A percentile compares a stretch with the other conserved stretches of the same genome.
Evolutionary conservation across 768 basidiomycete species (phyloP).

Genomic region (Boletellus ananiceps): DNA sequence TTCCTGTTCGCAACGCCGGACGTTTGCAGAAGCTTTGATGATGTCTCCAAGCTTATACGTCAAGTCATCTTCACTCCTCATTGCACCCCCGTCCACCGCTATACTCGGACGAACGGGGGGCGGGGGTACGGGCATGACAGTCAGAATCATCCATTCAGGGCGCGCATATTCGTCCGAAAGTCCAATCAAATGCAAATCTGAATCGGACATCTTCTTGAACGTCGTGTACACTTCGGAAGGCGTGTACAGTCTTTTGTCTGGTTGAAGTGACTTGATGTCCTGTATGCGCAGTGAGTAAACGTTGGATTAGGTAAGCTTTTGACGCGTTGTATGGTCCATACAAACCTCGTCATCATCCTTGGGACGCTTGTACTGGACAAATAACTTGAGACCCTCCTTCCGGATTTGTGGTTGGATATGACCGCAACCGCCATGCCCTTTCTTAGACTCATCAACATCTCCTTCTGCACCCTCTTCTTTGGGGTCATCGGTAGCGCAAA

Average conservation of each 20-base stretch:
- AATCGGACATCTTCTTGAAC: constrained; percentile 92
- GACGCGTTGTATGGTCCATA: constrained; percentile 17
- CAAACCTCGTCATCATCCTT: constrained; percentile 93
- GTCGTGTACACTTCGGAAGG: constrained; percentile 89
- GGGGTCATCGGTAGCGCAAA: constrained; percentile 84
- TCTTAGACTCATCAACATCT: constrained; percentile 65
- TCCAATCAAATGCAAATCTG: constrained; percentile 84
- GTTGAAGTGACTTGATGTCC: constrained; percentile 78
- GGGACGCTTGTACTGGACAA: constrained; percentile 90
- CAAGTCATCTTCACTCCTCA: constrained; percentile 97
- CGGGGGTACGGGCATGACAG: constrained; percentile 95
- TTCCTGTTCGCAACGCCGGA: constrained; percentile 90
- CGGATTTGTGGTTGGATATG: constrained; percentile 84
- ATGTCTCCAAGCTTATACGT: constrained; percentile 98
- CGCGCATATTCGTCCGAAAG: constrained; percentile 94
- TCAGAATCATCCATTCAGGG: constrained; percentile 99
- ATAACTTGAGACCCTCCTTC: constrained; percentile 94
- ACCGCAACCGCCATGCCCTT: constrained; percentile 96
- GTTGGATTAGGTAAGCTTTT: constrained; percentile 11
- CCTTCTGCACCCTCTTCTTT: constrained; percentile 79
- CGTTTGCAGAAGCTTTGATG: constrained; percentile 90
- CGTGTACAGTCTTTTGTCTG: constrained; percentile 77
- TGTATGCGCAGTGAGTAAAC: constrained; percentile 25
- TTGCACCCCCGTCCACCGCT: constrained; percentile 92
- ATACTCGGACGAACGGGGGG: constrained; percentile 98